Evolutionary conservation across 495 filamentous ascomycete genomes (phyloP), one percentile per base, ranked within the genome.

Genomic region (Hyaloscypha hepaticicola): DNA sequence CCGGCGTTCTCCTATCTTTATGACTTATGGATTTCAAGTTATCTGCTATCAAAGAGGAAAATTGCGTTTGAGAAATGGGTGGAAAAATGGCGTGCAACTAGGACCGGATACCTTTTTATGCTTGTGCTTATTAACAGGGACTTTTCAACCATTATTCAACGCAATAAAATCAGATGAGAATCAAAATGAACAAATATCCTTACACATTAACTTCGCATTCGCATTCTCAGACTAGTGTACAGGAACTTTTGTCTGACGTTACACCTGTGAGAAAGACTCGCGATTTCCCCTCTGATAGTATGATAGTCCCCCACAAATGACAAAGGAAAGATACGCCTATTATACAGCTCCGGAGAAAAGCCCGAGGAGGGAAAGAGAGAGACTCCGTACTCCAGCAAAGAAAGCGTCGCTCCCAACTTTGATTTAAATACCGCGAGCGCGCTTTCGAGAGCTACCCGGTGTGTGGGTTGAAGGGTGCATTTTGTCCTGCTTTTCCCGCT

Each of bases 371-470:
- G 38, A 3, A 1, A 6, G 31, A 33, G 12, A 50, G 6, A 19
- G 19, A n/a, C 58, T 60, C 58, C 38, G 5, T 25, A 52, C 45
- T 52, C 58, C 58, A 51, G 7, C 38, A 12, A 25, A 45, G 6
- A 45, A 2, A 53, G 19, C n/a, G n/a, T n/a, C 25, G 11, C 16
- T 53, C 50, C 22, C 50, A 53, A 14, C 41, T 48, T 24, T 19
- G 27, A 31, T 60, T 50, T 64, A 66, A 55, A 69, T 62, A 1
- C 52, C 63, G 21, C 67, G 75, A 50, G 78, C 68, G 16, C 82
- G 74, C 72, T 85, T 85, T 71, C 82, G 79, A 7, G 70, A 79
- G 70, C 77, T 81, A 62, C 77, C 74, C 7, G 69, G 69, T 9
- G 64, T 67, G 27, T 45, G 26, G 11, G 75, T 61, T 12, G 66